These are phyloP conservation scores for Seiridium cupressi DNA, from an alignment of 2,329 filamentous ascomycete species.

Conservation along the genomic window DNA sequence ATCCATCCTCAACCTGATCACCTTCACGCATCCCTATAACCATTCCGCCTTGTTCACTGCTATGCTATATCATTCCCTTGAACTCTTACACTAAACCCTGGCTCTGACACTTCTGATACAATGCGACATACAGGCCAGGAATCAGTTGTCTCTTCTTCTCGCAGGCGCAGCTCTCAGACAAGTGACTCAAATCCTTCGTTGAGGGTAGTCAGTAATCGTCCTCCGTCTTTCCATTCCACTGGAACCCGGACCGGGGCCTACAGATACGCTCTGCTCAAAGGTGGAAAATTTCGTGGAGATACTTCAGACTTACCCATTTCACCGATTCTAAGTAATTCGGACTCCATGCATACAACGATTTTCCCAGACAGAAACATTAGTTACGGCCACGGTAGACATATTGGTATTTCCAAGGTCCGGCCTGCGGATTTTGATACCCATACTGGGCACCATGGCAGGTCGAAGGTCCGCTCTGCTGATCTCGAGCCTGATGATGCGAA, in stretches of 20 bases:
- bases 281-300: constrained; percentile 11
- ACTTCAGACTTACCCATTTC: constrained; percentile 20
- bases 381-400: neutral
- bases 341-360: neutral
- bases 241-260: constrained; percentile 15
- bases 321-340: constrained; percentile 19
- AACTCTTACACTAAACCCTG: neutral
- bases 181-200: constrained; percentile 21
- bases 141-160: neutral
- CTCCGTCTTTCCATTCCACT: constrained; percentile 20
- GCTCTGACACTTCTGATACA: neutral
- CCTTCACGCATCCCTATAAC: neutral
- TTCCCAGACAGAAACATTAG: neutral
- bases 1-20: neutral
- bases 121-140: neutral
- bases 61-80: neutral
- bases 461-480: constrained; percentile 16
- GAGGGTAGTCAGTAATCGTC: constrained; percentile 15
- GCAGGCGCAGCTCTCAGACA: constrained; percentile 10
- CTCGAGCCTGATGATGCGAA: neutral
- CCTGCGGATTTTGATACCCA: constrained; percentile 8
- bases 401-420: constrained; percentile 2
- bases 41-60: neutral
- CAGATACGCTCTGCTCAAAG: constrained; percentile 22
- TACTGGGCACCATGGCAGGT: constrained; percentile 10